Evolutionary conservation across 345 rosid genomes (phyloP).

Genomic region (Corchorus capsularis): DNA sequence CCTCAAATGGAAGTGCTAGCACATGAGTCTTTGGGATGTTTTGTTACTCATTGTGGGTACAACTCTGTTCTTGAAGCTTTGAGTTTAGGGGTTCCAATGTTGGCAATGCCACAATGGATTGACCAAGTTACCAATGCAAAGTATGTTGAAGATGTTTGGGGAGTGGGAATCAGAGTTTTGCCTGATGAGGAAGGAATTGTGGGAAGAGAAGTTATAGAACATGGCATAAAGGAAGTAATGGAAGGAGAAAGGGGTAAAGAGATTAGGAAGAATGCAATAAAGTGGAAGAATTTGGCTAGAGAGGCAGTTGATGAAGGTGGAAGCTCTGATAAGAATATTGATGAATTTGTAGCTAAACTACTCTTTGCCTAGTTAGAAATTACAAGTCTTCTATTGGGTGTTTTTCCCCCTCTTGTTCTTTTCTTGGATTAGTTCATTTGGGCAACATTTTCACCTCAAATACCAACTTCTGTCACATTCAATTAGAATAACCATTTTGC

Average conservation of each 20-base stretch:
- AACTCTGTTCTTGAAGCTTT: too few relatives aligned
- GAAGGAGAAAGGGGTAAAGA: constrained; percentile 29
- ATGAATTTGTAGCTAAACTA: constrained; percentile 39
- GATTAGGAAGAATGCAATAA: constrained; percentile 28
- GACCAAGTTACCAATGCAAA: constrained; percentile 46
- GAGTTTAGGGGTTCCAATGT: too few relatives aligned
- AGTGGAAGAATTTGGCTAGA: constrained; percentile 26
- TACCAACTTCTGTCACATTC: too few relatives aligned
- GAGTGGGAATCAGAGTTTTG: constrained; percentile 27
- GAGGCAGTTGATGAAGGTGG: too few relatives aligned
- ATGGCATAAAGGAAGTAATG: constrained; percentile 28
- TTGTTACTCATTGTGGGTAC: too few relatives aligned
- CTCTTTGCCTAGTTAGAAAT: not conserved
- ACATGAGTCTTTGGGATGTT: constrained; percentile 26
- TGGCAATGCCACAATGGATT: constrained; percentile 42
- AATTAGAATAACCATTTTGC: too few relatives aligned
- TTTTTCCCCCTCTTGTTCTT: too few relatives aligned
- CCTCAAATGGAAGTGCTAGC: constrained; percentile 30
- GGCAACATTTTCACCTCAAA: too few relatives aligned
- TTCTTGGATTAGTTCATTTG: too few relatives aligned
- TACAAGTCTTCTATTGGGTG: too few relatives aligned
- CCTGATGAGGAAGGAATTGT: constrained; percentile 16
- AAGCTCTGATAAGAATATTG: constrained; percentile 12
- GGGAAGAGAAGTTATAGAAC: not conserved
- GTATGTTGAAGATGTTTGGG: constrained; percentile 42